Evolutionary conservation across 768 basidiomycete genomes (phyloP), one percentile per base, ranked within the genome.

Genomic region (Lentinus brumalis): DNA sequence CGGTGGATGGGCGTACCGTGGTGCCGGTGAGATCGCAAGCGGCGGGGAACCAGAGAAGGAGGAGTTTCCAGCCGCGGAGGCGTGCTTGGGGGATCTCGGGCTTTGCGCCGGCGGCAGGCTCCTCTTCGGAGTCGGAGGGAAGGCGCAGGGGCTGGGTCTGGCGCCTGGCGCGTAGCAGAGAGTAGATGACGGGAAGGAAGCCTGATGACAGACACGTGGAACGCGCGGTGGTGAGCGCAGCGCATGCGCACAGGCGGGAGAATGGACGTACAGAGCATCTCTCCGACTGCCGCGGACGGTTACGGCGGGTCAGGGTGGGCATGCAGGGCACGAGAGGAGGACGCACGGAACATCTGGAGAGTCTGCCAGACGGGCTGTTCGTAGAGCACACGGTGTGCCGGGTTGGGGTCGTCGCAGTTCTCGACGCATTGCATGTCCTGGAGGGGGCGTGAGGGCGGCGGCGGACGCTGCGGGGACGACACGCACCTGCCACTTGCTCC

Each of bases 371-470:
- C 93, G 5, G 94, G 95, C 73, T 98, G 96, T 70, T 98, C 95
- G 73, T 91, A 98, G 32, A 92, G 82, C 51, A 94, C 81, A 56
- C 83, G 86, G 39, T 78, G 77, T 3, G 69, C 62, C 2, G 87
- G 83, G 73, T 92, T 78, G 40, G 83, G 83, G 64, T 87, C 82
- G 50, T 73, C 72, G 73, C 96, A 98, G 74, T 96, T 91, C 81
- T 94, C 94, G 46, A 98, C 96, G 71, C 96, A 98, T 86, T 97
- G 94, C 92, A 97, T 96, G 73, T 98, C 96, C 88, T 91, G 59
- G 45, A 47, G 21, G 53, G 41, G 0, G 40, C 39, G 46, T 46
- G 31, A 51, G 47, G 50, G 35, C 50, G 14, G 44, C 26, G 41
- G 40, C 7, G 56, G 32, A 12, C 14, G 14, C 45, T 52, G 50